Base-by-base conservation (phyloP, 495 filamentous ascomycete genomes). In the Trichocladium uniseriatum region DNA sequence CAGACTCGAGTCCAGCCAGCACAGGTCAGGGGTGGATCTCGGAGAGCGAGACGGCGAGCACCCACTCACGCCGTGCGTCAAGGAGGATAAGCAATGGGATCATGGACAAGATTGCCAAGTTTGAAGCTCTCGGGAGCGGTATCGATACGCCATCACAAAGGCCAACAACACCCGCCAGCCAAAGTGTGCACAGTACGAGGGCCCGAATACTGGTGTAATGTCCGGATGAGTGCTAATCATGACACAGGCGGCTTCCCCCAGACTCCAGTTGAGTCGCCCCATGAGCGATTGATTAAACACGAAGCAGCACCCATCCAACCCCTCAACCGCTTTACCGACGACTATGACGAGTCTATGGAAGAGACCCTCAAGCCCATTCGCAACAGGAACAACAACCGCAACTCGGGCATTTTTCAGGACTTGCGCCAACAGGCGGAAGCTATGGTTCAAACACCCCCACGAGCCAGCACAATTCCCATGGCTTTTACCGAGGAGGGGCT, bases 131-230 rank as follows among this genome's bases (percentile, higher is more conserved):
- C 56, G 63, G 59, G 35, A 53, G 28, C 27, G 44, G 36, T 3
- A 34, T 66, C 3, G 63, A 68, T 32, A 53, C 52, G 16, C 49
- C 49, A 16, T 31, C 21, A 7, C 72, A 74, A 50, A 71, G 73
- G 53, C 79, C 80, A 34, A 65, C 71, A 52, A 87, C 80, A 24
- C 83, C 79, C 54, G 69, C 68, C 53, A 72, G 65, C 36, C 78
- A 80, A 56, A 74, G 71, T 62, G 69, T 60, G 45, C 59, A 58
- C 44, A 68, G 82, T 83, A 70, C 67, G 77, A 60, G 5, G 5
- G 3, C 9, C 9, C 5, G 31, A 39, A 7, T 29, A 3, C n/a
- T n/a, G n/a, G n/a, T n/a, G n/a, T n/a, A n/a, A n/a, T n/a, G n/a
- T n/a, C n/a, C n/a, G n/a, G n/a, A n/a, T 16, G 28, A 1, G 4